These are phyloP conservation scores for Salvia splendens DNA, from an alignment of 257 asterid species.

Conservation along the genomic window DNA sequence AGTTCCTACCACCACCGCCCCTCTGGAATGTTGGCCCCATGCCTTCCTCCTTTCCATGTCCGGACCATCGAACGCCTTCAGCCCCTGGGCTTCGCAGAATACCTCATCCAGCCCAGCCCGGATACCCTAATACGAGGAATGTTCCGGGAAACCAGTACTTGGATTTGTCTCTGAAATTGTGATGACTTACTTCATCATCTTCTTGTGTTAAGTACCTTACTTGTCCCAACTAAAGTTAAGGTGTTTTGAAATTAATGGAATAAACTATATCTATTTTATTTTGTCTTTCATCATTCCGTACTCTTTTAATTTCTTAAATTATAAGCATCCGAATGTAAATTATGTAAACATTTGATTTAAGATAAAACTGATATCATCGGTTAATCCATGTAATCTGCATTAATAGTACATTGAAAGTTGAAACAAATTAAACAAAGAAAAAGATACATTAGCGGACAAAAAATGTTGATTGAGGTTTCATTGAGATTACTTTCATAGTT, in stretches of 20 bases:
- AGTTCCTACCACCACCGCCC: not conserved
- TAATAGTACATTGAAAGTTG: too few species aligned
- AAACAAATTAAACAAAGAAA: too few species aligned
- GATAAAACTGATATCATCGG: too few species aligned
- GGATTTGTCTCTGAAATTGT: slow-evolving; percentile 35
- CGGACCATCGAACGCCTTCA: not conserved
- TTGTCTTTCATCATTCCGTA: not conserved
- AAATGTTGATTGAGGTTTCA: too few species aligned
- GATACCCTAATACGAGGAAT: not conserved
- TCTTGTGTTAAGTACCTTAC: not conserved
- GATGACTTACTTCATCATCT: not conserved
- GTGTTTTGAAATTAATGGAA: not conserved
- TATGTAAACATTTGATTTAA: too few species aligned
- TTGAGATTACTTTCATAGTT: too few species aligned
- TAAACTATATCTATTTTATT: not conserved
- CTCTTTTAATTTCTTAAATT: too few species aligned
- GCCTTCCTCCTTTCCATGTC: not conserved
- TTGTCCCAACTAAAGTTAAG: not conserved
- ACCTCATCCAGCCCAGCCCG: too few species aligned
- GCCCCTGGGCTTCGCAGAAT: not conserved
- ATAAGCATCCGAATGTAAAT: too few species aligned
- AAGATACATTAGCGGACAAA: too few species aligned
- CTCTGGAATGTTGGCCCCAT: not conserved
- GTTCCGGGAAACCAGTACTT: not conserved
- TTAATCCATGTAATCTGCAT: too few species aligned